phyloP scores from a whole-genome alignment of 768 basidiomycete genomes.

The Mycena rebaudengoi region DNA sequence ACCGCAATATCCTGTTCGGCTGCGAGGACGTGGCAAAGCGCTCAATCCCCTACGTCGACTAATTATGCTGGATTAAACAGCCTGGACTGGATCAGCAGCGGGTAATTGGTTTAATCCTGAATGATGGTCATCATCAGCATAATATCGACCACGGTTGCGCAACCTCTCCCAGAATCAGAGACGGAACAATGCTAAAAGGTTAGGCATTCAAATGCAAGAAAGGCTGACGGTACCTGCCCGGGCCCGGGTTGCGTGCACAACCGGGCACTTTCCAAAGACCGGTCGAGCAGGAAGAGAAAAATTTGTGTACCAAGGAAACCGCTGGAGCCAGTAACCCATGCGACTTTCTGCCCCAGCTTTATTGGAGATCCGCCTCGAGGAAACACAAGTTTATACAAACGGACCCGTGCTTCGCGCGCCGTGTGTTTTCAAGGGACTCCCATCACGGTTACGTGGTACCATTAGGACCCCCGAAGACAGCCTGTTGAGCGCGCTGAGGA shows the following conservation, averaged over 20 bases:
- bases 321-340: constrained; percentile 13
- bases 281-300: neutral
- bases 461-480: too few relatives aligned
- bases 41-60: constrained; percentile 16
- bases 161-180: constrained; percentile 14
- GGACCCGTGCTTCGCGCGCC: too few relatives aligned
- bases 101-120: neutral
- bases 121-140: neutral
- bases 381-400: too few relatives aligned
- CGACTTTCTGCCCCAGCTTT: constrained; percentile 4
- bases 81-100: too few relatives aligned
- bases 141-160: constrained; percentile 17
- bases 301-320: constrained; percentile 20
- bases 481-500: too few relatives aligned
- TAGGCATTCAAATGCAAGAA: neutral
- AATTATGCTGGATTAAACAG: constrained; percentile 7
- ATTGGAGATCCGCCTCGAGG: neutral
- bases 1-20: constrained; percentile 6
- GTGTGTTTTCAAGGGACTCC: too few relatives aligned
- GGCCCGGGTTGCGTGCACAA: constrained; percentile 1
- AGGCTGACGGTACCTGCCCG: neutral
- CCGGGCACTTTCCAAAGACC: constrained; percentile 19
- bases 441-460: too few relatives aligned
- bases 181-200: constrained; percentile 7
- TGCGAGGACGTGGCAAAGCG: constrained; percentile 16